Evolutionary conservation across 1,284 basidiomycete species (phyloP).

Genomic region (Trametes sp.): DNA sequence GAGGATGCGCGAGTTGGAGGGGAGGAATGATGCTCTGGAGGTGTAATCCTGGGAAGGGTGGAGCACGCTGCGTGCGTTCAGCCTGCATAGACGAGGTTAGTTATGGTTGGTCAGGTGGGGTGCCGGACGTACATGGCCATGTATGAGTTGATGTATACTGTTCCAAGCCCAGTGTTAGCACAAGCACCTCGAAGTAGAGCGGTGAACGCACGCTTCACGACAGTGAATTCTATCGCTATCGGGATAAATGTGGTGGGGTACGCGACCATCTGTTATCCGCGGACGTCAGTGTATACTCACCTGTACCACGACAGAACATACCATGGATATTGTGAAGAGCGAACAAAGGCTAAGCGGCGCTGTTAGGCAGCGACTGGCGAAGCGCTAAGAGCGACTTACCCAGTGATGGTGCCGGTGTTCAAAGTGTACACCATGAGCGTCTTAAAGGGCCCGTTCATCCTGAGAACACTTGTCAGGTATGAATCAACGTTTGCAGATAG

Average conservation of each 20-base stretch:
- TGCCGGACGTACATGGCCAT: constrained; percentile 36
- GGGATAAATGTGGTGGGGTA: constrained; percentile 38
- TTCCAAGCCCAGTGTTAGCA: background rate
- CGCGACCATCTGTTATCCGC: constrained; percentile 31
- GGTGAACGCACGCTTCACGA: constrained; percentile 38
- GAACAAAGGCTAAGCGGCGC: constrained; percentile 34
- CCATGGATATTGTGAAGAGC: constrained; percentile 33
- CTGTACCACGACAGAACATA: constrained; percentile 10
- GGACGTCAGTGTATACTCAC: background rate
- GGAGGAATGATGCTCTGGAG: constrained; percentile 5
- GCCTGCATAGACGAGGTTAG: constrained; percentile 2
- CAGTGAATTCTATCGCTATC: constrained; percentile 39
- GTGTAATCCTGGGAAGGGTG: background rate
- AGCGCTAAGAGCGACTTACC: constrained; percentile 17
- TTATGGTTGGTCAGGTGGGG: too few relatives aligned
- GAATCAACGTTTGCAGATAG: too few relatives aligned
- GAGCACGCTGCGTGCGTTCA: constrained; percentile 24
- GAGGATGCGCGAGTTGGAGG: background rate
- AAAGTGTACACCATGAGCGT: constrained; percentile 34
- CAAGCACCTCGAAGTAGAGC: too few relatives aligned
- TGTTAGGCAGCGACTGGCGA: background rate
- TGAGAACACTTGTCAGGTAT: background rate
- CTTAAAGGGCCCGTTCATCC: constrained; percentile 31
- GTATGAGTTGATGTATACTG: constrained; percentile 43
- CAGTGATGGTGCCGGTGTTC: constrained; percentile 35